Evolutionary conservation across 2,329 filamentous ascomycete genomes (phyloP).

Genomic region (Ophiostoma sp.): DNA sequence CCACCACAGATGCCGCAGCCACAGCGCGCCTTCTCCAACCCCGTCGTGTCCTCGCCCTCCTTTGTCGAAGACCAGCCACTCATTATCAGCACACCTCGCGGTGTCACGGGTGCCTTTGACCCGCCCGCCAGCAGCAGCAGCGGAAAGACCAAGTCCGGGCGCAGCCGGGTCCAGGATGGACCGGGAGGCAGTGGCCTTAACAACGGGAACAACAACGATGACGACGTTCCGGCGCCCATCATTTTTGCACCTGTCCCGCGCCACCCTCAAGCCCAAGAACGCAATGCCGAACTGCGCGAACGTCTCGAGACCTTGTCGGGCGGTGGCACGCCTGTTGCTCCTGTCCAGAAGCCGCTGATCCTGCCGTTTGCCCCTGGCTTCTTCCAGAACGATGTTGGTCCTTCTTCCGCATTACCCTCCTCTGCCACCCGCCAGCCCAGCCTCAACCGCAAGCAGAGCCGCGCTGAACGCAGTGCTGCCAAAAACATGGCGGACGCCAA

Average conservation of each 20-base stretch:
- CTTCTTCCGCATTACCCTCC: constrained; percentile 36
- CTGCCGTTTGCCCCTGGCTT: constrained; percentile 35
- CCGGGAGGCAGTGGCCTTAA: not conserved
- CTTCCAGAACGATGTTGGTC: not conserved
- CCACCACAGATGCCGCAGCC: constrained; percentile 19
- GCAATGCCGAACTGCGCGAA: constrained; percentile 43
- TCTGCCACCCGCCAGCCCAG: constrained; percentile 42
- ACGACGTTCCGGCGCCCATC: constrained; percentile 35
- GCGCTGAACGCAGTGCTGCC: constrained; percentile 60
- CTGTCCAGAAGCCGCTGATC: constrained; percentile 24
- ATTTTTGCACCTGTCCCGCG: constrained; percentile 56
- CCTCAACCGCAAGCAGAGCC: constrained; percentile 52
- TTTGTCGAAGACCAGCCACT: constrained; percentile 52
- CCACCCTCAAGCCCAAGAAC: constrained; percentile 46
- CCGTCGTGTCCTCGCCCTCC: constrained; percentile 30
- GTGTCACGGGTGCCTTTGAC: constrained; percentile 56
- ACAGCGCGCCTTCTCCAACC: constrained; percentile 24
- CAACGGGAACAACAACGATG: not conserved
- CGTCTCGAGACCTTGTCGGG: constrained; percentile 59
- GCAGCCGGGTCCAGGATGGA: not conserved
- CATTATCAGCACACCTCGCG: constrained; percentile 61
- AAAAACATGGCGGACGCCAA: constrained; percentile 64
- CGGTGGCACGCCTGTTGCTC: constrained; percentile 30
- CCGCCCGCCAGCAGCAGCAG: constrained; percentile 38
- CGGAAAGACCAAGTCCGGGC: constrained; percentile 28